Evolutionary conservation across 352 stramenopile species (phyloP).

Genomic region (Phytophthora aleatoria): DNA sequence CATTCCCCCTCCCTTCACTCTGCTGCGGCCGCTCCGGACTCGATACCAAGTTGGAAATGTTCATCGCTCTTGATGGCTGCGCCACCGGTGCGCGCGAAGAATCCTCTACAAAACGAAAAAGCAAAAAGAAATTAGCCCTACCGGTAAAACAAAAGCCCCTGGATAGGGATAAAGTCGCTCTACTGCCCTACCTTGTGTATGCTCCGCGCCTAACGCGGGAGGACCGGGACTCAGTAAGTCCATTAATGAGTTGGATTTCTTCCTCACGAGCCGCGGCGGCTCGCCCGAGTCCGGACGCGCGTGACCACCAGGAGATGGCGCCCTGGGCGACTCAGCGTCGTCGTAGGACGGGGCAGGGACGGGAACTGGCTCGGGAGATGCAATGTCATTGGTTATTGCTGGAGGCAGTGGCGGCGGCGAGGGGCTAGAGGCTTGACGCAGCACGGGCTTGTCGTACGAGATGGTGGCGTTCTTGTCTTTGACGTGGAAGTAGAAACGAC

Average conservation of each 20-base stretch:
- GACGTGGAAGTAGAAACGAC: conserved; percentile 80
- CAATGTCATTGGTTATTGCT: not conserved
- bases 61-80: conserved; percentile 37
- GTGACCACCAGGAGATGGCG: conserved; percentile 6
- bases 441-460: conserved; percentile 77
- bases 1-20: conserved; percentile 5
- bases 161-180: not conserved
- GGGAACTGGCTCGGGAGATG: conserved; percentile 44
- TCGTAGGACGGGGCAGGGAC: conserved; percentile 56
- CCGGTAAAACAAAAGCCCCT: not conserved
- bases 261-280: conserved; percentile 38
- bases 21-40: conserved; percentile 24
- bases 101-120: conserved; percentile 16
- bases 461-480: conserved; percentile 67
- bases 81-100: conserved; percentile 20
- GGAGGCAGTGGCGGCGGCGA: conserved; percentile 7
- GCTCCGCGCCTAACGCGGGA: conserved; percentile 40
- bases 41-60: conserved; percentile 65
- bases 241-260: conserved; percentile 82
- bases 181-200: conserved; percentile 32
- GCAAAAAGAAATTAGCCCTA: not conserved
- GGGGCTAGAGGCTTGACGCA: conserved; percentile 13
- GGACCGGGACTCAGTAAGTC: conserved; percentile 72
- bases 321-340: conserved; percentile 12
- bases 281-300: conserved; percentile 11